Evolutionary conservation across 2,329 filamentous ascomycete species (phyloP).

Genomic region (Penicillium sp.): DNA sequence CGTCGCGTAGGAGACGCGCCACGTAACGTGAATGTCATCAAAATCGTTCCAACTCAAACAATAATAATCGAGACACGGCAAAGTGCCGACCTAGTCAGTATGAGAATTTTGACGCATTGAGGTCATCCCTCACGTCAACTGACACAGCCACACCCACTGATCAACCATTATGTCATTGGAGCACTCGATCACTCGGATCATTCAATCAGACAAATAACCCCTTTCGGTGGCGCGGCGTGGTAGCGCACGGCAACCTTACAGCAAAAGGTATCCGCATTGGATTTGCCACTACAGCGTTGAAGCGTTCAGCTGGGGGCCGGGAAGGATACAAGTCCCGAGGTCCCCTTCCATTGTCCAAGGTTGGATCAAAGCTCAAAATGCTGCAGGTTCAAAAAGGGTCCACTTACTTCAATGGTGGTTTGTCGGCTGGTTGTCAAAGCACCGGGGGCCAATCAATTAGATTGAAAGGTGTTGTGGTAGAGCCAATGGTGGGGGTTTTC

Average conservation of each 20-base stretch:
- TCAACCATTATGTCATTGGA: neutral
- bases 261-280: slow-evolving; percentile 2
- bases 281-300: neutral
- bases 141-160: neutral
- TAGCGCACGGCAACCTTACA: neutral
- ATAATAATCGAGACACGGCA: neutral
- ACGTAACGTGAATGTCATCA: neutral
- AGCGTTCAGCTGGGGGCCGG: neutral
- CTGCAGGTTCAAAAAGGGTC: neutral
- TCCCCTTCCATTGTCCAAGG: no score
- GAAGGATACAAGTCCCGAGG: no score
- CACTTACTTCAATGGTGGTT: neutral
- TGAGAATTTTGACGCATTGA: neutral
- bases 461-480: neutral
- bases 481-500: neutral
- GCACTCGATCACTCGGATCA: neutral
- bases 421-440: slow-evolving; percentile 1
- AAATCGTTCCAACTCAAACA: neutral
- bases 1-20: neutral
- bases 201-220: neutral
- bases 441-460: slow-evolving; percentile 6
- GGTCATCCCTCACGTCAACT: neutral
- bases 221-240: neutral
- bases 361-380: neutral
- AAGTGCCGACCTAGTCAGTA: neutral